phyloP scores from a whole-genome alignment of 2,329 filamentous ascomycete genomes.

The Periconia sp. region DNA sequence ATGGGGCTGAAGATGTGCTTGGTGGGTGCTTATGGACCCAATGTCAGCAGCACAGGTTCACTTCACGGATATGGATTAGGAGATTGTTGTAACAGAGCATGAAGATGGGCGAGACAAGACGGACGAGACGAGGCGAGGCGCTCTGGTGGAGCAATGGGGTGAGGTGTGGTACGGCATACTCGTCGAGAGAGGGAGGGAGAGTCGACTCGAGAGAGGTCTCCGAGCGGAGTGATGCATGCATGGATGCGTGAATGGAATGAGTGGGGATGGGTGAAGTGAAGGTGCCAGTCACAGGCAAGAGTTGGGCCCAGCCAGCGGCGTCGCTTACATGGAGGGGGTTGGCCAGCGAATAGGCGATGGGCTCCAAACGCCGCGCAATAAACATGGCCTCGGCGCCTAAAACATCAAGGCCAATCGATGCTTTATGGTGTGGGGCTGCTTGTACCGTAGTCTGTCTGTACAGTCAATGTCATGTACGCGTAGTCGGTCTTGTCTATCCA shows the following conservation, averaged over 20 bases:
- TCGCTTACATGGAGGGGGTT: not conserved
- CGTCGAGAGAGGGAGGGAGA: not conserved
- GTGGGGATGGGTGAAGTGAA: not conserved
- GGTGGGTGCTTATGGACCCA: not conserved
- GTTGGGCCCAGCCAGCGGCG: conserved; percentile 12
- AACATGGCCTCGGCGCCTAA: conserved; percentile 2
- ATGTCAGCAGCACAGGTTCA: not conserved
- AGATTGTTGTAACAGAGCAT: too few relatives aligned
- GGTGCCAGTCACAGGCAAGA: conserved; percentile 15
- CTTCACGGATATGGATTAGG: too few relatives aligned
- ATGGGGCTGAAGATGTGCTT: conserved; percentile 23
- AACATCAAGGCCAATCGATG: not conserved
- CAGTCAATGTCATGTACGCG: too few relatives aligned
- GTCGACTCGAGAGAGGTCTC: too few relatives aligned
- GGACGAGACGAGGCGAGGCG: too few relatives aligned
- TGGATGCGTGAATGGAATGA: too few relatives aligned
- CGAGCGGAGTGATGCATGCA: too few relatives aligned
- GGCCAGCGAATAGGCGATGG: conserved; percentile 26
- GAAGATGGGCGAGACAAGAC: too few relatives aligned
- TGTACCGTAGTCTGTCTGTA: too few relatives aligned
- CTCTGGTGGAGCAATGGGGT: too few relatives aligned
- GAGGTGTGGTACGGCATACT: too few relatives aligned
- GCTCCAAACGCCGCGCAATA: conserved; percentile 33
- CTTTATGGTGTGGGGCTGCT: not conserved
- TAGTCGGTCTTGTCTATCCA: too few relatives aligned